Evolutionary conservation across 495 filamentous ascomycete species (phyloP).

Genomic region (Neurospora sp.): DNA sequence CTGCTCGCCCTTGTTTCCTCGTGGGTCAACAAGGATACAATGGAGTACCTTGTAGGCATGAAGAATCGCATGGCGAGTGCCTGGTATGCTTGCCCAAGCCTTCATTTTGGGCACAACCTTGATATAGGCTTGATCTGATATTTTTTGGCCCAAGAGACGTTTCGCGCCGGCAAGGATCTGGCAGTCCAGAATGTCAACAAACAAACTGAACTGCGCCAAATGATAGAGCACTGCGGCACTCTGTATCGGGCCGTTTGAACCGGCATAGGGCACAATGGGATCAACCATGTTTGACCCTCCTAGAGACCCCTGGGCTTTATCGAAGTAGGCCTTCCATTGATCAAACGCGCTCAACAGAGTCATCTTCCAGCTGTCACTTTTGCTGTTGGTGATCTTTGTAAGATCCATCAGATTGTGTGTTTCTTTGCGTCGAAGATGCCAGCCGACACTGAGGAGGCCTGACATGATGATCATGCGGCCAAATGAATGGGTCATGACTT

Average conservation of each 20-base stretch:
- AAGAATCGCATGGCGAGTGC: constrained; percentile 81
- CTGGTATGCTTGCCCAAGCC: constrained; percentile 70
- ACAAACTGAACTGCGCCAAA: constrained; percentile 88
- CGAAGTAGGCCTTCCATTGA: constrained; percentile 88
- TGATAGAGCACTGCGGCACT: constrained; percentile 82
- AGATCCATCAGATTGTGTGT: constrained; percentile 77
- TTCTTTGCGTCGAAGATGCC: constrained; percentile 94
- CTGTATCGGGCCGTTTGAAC: constrained; percentile 71
- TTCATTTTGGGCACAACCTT: constrained; percentile 75
- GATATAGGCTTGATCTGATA: constrained; percentile 68
- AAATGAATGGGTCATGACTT: constrained; percentile 84
- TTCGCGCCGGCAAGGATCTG: constrained; percentile 86
- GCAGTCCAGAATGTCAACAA: constrained; percentile 88
- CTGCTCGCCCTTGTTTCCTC: constrained; percentile 21
- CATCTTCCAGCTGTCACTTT: constrained; percentile 80
- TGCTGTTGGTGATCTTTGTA: constrained; percentile 58
- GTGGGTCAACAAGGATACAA: constrained; percentile 57
- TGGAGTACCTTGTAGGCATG: constrained; percentile 83
- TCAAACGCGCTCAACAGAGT: constrained; percentile 81
- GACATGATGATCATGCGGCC: constrained; percentile 93
- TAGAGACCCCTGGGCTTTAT: constrained; percentile 50
- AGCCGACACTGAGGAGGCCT: constrained; percentile 82
- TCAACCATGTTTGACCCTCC: constrained; percentile 31
- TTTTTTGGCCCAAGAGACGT: constrained; percentile 73
- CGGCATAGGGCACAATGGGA: constrained; percentile 24